Base-by-base conservation (phyloP, 1,139 yeast species). In the Sugiyamaella paludigena region DNA sequence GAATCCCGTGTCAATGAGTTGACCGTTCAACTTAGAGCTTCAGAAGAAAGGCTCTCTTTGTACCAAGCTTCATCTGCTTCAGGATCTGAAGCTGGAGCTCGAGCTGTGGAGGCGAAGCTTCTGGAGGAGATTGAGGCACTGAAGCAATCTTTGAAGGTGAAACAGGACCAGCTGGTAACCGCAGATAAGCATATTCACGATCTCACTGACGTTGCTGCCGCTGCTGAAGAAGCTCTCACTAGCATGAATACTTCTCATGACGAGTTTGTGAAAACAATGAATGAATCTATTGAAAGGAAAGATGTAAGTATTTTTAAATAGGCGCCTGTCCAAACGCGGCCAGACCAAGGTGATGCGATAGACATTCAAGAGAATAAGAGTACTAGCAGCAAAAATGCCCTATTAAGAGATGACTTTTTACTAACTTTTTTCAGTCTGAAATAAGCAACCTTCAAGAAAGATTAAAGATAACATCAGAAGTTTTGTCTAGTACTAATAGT, bases 141-240 rank as follows among this genome's bases (percentile, higher is more conserved):
- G 43, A 70, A 63, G 41, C 66, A 66, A 30, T 74, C 75, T 36
- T 62, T 81, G 34, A 72, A 72, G 19, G 67, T 70, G 34, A 63
- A 78, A 1, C 68, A 72, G 45, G 66, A 70, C 37, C 80, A 77
- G 46, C 66, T 82, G 30, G 77, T 73, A 12, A 70, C 75, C 41
- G 74, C 81, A 1, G 70, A 73, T 44, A 69, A 73, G 30, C 79
- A 76, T 54, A 65, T 78, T 11, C 71, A 71, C 9, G 79, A 80
- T 54, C 74, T 81, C 57, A 78, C 77, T 54, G 72, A 71, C 11
- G 69, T 79, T 29, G 74, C 82, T 0, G 57, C 58, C 31, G 73
- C 79, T 3, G 73, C 81, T 3, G 84, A 80, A 56, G 73, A 73
- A 45, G 75, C 81, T 10, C 63, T 80, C 34, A 63, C 62, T 16